Base-by-base conservation (phyloP, 805 yeast genomes). In the Wickerhamia fluorescens region DNA sequence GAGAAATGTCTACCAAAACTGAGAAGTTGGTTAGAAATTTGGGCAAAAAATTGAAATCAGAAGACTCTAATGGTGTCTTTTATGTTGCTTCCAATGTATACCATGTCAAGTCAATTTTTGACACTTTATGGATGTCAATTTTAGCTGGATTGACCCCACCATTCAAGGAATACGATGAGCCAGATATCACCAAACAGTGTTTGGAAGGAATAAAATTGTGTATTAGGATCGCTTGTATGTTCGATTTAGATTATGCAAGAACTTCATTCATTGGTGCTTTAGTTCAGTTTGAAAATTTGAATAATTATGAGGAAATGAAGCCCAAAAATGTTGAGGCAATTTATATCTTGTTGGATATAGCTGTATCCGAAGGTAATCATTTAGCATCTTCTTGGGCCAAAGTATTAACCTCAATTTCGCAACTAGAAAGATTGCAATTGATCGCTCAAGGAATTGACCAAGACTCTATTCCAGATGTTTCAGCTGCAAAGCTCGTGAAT, bases 121-220 rank as follows among this genome's bases (percentile, higher is more conserved):
- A 89, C 45, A 85, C 85, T 11, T 61, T 83, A 24, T 92, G 99
- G 99, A 88, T 94, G 96, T 86, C 96, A 0, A 73, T 92, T 27
- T 66, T 92, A 41, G 97, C 97, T 5, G 96, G 94, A 1, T 66
- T 92, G 28, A 87, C 96, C 0, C 89, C 94, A 3, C 94, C 96
- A 5, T 87, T 88, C 62, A 86, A 81, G 49, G 96, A 86, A 31
- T 78, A 80, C 38, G 87, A 83, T 41, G 92, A 84, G 41, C 70
- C 67, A 13, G 86, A 78, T 31, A 70, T 81, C 7, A 71, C 83
- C 4, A 71, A 65, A 28, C 56, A 70, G 6, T 79, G 96, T 42
- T 58, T 92, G 30, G 95, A 85, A 40, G 98, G 98, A 14, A 73
- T 92, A 41, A 78, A 78, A 44, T 59, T 86, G 20, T 78, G 96